Evolutionary conservation across 208 protist species (phyloP).

Genomic region (Lotmaria passim): DNA sequence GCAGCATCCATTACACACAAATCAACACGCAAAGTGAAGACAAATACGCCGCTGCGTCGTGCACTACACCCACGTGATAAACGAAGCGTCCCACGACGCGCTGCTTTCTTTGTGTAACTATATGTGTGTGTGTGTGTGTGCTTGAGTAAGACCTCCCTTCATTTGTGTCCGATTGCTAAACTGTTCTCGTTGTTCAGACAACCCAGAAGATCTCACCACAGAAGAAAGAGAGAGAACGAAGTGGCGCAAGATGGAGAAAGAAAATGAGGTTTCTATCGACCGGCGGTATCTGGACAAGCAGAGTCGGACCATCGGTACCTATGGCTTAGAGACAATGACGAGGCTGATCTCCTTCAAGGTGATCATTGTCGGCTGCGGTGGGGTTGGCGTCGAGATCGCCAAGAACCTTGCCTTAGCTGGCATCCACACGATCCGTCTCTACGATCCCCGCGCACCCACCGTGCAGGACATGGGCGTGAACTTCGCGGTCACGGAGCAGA

Average conservation of each 20-base stretch:
- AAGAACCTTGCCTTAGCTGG: conserved; percentile 93
- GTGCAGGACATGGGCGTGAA: conserved; percentile 86
- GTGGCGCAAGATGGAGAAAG: conserved; percentile 28
- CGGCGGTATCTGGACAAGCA: conserved; percentile 90
- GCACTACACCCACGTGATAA: neutral
- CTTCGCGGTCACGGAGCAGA: conserved; percentile 83
- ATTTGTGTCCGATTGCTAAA: too few relatives aligned
- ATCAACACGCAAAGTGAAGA: neutral
- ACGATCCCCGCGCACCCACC: conserved; percentile 64
- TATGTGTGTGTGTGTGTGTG: too few relatives aligned
- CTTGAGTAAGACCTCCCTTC: too few relatives aligned
- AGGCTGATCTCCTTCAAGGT: conserved; percentile 92
- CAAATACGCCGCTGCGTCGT: neutral
- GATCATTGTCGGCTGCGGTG: conserved; percentile 91
- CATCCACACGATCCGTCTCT: conserved; percentile 83
- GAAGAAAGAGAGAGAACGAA: neutral
- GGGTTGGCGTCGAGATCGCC: conserved; percentile 90
- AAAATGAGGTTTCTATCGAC: conserved; percentile 57
- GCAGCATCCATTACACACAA: neutral
- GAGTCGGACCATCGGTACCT: conserved; percentile 92
- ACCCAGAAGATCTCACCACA: neutral
- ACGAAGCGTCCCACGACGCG: too few relatives aligned
- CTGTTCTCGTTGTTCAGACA: neutral
- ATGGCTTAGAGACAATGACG: conserved; percentile 92
- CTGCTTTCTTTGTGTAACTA: neutral